Base-by-base conservation (phyloP, 2,329 filamentous ascomycete genomes). In the Stemphylium vesicarium region DNA sequence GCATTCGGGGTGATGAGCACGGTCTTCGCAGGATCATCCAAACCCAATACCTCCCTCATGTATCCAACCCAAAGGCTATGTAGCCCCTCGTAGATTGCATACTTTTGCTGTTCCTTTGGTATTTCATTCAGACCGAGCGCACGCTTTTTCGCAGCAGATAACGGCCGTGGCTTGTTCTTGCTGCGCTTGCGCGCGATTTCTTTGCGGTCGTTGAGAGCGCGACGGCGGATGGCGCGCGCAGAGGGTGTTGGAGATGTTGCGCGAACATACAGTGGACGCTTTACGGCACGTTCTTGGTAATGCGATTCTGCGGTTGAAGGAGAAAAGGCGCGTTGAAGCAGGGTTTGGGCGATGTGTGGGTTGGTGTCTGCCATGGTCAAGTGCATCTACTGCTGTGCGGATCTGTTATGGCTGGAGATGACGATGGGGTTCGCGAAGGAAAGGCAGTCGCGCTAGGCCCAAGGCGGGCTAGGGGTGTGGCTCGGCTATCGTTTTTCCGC, bases 31-130 rank as follows among this genome's bases (percentile, higher is more conserved):
- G 65, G 60, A 26, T 63, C 72, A 57, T 85, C 83, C 50, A 85
- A 70, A 4, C 88, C 89, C 1, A 98, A 77, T 0, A 97, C 80
- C 64, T 97, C 93, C 49, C 87, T 85, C 69, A 95, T 89, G 75
- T 99, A 99, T 3, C 85, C 87, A 33, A 87, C 77, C 95, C 95
- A 99, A 60, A 99, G 80, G 13, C 76, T 75, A 72, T 96, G 86
- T 63, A 99, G 77, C 0, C 89, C 89, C 63, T 87, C 84, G 73
- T 95, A 98, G 29, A 94, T 83, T 4, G 81, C 81, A 69, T 96
- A 96, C 59, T 87, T 88, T 63, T 84, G 84, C 51, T 88, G 85
- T 32, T 83, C 78, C 55, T 85, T 85, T 0, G 90, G 88, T 5
- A 97, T 83, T 10, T 90, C 85, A 77, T 96, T 88, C 13, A 97